Percentiles rank a stretch among this genome's conserved stretches.
phyloP scores from a whole-genome alignment of 139 green algal genomes.

The Nannochloris sp. region DNA sequence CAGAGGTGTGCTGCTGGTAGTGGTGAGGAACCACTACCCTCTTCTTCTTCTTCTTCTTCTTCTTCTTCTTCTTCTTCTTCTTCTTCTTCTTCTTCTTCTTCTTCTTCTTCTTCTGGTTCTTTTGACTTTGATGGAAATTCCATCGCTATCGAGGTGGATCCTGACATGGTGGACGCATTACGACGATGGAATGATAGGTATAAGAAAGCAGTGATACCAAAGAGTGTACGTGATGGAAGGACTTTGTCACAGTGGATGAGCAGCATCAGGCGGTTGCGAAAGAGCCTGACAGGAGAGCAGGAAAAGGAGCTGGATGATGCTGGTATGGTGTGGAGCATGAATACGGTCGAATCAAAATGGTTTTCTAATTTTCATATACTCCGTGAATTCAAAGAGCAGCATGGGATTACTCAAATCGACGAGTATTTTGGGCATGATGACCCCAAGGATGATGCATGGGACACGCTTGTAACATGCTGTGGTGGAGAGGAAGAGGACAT shows the following conservation, averaged over 20 bases:
- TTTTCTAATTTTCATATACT: slow-evolving; percentile 15
- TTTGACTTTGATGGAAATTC: too few relatives aligned
- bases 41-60: too few relatives aligned
- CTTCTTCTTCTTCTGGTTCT: too few relatives aligned
- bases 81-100: too few relatives aligned
- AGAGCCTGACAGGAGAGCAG: slow-evolving; percentile 9
- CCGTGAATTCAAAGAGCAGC: slow-evolving; percentile 12
- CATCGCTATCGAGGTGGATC: too few relatives aligned
- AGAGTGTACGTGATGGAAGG: neutral
- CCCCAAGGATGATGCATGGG: neutral
- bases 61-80: too few relatives aligned
- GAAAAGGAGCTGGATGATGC: slow-evolving; percentile 18
- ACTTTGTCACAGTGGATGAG: neutral
- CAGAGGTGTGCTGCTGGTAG: too few relatives aligned
- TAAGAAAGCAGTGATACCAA: neutral
- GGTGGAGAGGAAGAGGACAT: neutral
- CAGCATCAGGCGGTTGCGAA: neutral
- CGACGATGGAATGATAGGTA: too few relatives aligned
- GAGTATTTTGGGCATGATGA: slow-evolving; percentile 1
- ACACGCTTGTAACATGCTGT: neutral
- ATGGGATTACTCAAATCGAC: neutral
- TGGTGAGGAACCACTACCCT: too few relatives aligned
- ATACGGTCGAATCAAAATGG: slow-evolving; percentile 20
- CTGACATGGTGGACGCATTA: too few relatives aligned
- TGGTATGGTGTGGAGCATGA: slow-evolving; percentile 29